Base-by-base conservation (phyloP, 129 eudicot genomes). In the Deinandra increscens region DNA sequence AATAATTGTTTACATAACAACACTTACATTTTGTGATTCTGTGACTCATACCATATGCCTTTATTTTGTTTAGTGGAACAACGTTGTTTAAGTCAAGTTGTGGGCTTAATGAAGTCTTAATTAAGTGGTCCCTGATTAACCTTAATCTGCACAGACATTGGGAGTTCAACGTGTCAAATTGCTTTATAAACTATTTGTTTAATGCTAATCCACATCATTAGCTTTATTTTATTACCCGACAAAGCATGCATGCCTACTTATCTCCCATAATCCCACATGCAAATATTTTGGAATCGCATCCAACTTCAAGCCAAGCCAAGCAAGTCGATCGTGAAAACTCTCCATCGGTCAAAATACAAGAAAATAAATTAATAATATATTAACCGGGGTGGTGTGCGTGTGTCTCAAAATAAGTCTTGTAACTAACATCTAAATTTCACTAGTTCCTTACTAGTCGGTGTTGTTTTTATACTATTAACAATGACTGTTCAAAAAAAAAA, bases 121-220 rank as follows among this genome's bases (percentile, higher is more conserved):
- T n/a, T n/a, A 34, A 61, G 78, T 62, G 70, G 78, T 63, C 70
- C 70, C 77, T 4, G 66, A 61, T 62, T 26, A 69, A 73, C 78
- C 63, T 29, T 73, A 73, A 73, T 73, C 70, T 46, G 53, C 70
- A 62, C 39, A 73, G 19, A 46, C 59, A 61, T 61, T 46, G 69
- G 37, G 34, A 49, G 48, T 49, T 33, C 22, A 73, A 63, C 70
- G 63, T 73, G 78, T 38, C 78, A 62, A 62, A 14, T 62, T 73
- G 78, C 63, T 33, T 61, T 19, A 72, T 1, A 71, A 60, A 62
- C 0, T 36, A 62, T 6, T 73, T 73, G 12, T 73, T 48, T 61
- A 46, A 73, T 73, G 53, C n/a, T 61, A 62, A 62, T 48, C 61
- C 41, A 48, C 39, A 36, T 61, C 62, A 73, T 61, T 48, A 46